Evolutionary conservation across 345 rosid species (phyloP).

Genomic region (Hibiscus tridactylites): DNA sequence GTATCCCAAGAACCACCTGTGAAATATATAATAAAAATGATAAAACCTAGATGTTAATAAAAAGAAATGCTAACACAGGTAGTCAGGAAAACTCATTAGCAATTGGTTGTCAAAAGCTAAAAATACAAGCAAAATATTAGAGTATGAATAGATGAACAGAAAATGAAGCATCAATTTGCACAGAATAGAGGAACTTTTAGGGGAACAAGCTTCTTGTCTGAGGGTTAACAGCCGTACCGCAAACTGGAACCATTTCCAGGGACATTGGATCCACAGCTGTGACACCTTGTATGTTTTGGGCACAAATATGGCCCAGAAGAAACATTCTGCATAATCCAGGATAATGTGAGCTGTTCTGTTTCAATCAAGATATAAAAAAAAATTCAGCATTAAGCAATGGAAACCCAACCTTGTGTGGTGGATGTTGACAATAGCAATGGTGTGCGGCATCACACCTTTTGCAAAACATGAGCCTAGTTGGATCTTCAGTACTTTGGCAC

Average conservation of each 20-base stretch:
- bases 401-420: constrained; percentile 82
- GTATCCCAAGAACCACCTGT: constrained; percentile 97
- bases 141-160: no score
- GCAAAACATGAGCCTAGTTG: constrained; percentile 93
- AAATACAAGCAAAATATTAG: no score
- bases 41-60: background rate
- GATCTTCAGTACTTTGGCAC: constrained; percentile 86
- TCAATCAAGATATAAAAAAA: constrained; percentile 7
- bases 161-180: background rate
- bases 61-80: background rate
- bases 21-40: constrained; percentile 10
- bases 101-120: no score
- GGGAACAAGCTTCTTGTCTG: background rate
- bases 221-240: constrained; percentile 37
- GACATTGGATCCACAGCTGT: constrained; percentile 90
- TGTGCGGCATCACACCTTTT: constrained; percentile 92
- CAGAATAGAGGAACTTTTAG: background rate
- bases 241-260: constrained; percentile 98
- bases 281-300: constrained; percentile 89
- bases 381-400: constrained; percentile 9
- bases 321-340: constrained; percentile 59
- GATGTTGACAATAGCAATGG: constrained; percentile 99
- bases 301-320: constrained; percentile 96
- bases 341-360: constrained; percentile 6
- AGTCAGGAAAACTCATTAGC: no score